Conservation (phyloP, 352 stramenopile species). For the Phytopythium delawarense region DNA sequence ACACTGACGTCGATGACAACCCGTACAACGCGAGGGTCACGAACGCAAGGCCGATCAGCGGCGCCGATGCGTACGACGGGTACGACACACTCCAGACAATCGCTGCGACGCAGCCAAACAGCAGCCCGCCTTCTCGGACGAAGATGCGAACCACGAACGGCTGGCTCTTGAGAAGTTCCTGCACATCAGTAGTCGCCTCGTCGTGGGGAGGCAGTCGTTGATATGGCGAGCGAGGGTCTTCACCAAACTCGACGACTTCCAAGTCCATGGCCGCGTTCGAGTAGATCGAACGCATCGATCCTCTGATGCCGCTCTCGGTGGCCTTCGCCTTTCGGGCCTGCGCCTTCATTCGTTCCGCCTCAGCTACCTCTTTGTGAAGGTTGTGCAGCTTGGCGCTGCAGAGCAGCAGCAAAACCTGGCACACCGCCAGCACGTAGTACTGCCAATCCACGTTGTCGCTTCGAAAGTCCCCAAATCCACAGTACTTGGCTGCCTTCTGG, state of each 20-base stretch:
- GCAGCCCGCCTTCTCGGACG: conserved; percentile 54
- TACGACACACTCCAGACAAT: conserved; percentile 83
- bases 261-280: conserved; percentile 20
- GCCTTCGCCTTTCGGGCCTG: conserved; percentile 5
- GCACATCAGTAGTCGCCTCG: conserved; percentile 21
- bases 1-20: conserved; percentile 33
- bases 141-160: conserved; percentile 65
- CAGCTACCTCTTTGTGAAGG: conserved; percentile 27
- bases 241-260: conserved; percentile 8
- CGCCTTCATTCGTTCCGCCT: conserved; percentile 1
- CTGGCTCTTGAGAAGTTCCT: conserved; percentile 54
- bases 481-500: conserved; percentile 41
- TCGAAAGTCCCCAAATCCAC: conserved; percentile 58
- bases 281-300: conserved; percentile 4
- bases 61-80: conserved; percentile 68
- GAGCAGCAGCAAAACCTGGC: conserved; percentile 59
- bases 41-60: conserved; percentile 61
- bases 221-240: conserved; percentile 2
- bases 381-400: conserved; percentile 61
- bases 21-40: conserved; percentile 69
- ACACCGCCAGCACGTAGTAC: conserved; percentile 63
- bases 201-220: background rate
- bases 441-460: conserved; percentile 37
- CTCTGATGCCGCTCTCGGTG: background rate
- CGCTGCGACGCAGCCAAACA: conserved; percentile 59